Percentiles rank a stretch among this genome's conserved stretches.
These are phyloP conservation scores for Lactarius akahatsu DNA, from an alignment of 768 basidiomycete genomes.

Conservation along the genomic window DNA sequence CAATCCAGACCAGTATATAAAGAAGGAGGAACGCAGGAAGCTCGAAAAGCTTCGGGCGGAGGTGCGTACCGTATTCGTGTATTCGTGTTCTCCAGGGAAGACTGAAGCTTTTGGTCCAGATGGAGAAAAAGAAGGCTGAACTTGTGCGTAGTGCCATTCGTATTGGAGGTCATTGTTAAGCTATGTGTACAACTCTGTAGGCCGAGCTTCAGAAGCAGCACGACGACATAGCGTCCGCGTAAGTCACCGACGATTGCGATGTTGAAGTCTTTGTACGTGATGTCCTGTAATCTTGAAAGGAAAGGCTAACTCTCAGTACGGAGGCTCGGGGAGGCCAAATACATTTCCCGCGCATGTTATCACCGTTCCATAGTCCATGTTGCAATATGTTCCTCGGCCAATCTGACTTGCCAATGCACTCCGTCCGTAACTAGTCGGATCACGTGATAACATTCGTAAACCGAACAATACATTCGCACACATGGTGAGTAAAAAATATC, in stretches of 20 bases:
- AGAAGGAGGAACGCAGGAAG: slow-evolving; percentile 55
- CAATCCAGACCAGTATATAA: slow-evolving; percentile 60
- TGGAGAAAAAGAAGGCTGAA: slow-evolving; percentile 37
- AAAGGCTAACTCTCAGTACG: not conserved
- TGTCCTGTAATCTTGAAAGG: not conserved
- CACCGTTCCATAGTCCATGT: not conserved
- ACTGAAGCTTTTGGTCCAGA: slow-evolving; percentile 25
- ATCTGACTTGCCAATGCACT: not conserved
- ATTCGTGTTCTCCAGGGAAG: not conserved
- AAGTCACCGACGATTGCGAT: not conserved
- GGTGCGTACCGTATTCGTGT: slow-evolving; percentile 39
- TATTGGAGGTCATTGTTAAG: not conserved
- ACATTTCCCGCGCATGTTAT: not conserved
- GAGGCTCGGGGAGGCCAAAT: not conserved
- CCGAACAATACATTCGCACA: too few relatives aligned
- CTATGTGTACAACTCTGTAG: slow-evolving; percentile 22
- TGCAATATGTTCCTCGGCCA: not conserved
- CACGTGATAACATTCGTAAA: not conserved
- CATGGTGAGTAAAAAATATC: not conserved
- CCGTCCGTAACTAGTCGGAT: not conserved
- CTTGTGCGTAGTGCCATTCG: slow-evolving; percentile 31
- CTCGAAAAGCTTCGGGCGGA: slow-evolving; percentile 57
- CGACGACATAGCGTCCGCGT: slow-evolving; percentile 22
- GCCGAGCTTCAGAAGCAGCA: slow-evolving; percentile 37
- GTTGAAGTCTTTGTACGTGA: not conserved